Percentiles rank a stretch among this genome's conserved stretches.
Conservation (phyloP, 306 rosid species). For the Pyrus bretschneideri region DNA sequence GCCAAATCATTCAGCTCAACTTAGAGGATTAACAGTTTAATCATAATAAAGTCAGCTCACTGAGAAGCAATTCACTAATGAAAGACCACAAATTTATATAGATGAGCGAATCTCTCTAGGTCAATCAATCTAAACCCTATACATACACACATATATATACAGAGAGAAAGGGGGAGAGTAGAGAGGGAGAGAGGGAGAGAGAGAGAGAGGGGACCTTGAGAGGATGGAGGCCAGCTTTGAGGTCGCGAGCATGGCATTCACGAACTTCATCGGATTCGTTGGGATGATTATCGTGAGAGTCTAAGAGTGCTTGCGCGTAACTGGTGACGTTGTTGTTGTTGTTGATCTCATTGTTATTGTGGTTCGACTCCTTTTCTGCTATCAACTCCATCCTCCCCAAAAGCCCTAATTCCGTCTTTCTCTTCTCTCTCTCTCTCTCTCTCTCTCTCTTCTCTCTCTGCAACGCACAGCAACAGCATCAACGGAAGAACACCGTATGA, state of each 20-base stretch:
- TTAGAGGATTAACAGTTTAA: not conserved
- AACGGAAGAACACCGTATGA: not conserved
- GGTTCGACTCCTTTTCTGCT: constrained; percentile 33
- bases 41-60: not conserved
- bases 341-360: constrained; percentile 4
- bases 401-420: constrained; percentile 18
- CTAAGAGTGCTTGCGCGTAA: constrained; percentile 13
- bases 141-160: not conserved
- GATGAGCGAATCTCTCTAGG: not conserved
- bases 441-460: not conserved
- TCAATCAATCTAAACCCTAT: not conserved
- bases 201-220: constrained; percentile 29
- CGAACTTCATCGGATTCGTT: constrained; percentile 30
- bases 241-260: constrained; percentile 44
- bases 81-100: not conserved
- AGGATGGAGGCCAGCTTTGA: constrained; percentile 50
- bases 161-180: not conserved
- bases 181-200: not conserved
- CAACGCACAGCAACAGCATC: not conserved
- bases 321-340: not conserved
- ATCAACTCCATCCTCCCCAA: constrained; percentile 31
- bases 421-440: not conserved
- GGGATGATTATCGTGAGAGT: constrained; percentile 9
- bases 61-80: not conserved
- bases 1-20: not conserved